Evolutionary conservation across 495 filamentous ascomycete genomes (phyloP).

Genomic region (Chaetomium fimeti): DNA sequence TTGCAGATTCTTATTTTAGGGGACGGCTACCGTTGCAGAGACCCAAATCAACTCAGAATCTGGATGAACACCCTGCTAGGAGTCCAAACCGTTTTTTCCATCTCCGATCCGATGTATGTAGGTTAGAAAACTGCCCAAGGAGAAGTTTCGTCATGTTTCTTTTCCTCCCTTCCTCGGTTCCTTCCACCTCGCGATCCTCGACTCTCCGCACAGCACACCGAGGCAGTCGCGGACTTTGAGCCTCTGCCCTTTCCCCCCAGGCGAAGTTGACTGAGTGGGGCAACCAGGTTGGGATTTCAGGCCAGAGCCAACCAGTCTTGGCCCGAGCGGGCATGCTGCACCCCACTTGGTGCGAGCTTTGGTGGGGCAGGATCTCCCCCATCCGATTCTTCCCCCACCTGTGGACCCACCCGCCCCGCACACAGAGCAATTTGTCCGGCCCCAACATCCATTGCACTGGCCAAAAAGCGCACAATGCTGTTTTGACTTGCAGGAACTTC

Average conservation of each 20-base stretch:
- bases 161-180: no score
- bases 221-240: no score
- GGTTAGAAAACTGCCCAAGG: no score
- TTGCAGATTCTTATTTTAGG: constrained; percentile 11
- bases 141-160: no score
- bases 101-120: neutral
- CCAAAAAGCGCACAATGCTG: constrained; percentile 2
- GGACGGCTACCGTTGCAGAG: neutral
- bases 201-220: no score
- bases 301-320: constrained; percentile 1
- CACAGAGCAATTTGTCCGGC: neutral
- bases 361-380: constrained; percentile 1
- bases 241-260: no score
- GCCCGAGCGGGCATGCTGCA: neutral
- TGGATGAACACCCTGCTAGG: neutral
- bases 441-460: neutral
- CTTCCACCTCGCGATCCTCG: no score
- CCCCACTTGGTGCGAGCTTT: constrained; percentile 2
- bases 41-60: neutral
- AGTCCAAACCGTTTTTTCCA: neutral
- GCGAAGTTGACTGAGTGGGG: no score
- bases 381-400: neutral
- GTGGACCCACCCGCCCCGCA: neutral
- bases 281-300: neutral
- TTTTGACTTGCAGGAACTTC: neutral